Evolutionary conservation across 495 filamentous ascomycete genomes (phyloP).

Genomic region (Staphylotrichum tortipilum): DNA sequence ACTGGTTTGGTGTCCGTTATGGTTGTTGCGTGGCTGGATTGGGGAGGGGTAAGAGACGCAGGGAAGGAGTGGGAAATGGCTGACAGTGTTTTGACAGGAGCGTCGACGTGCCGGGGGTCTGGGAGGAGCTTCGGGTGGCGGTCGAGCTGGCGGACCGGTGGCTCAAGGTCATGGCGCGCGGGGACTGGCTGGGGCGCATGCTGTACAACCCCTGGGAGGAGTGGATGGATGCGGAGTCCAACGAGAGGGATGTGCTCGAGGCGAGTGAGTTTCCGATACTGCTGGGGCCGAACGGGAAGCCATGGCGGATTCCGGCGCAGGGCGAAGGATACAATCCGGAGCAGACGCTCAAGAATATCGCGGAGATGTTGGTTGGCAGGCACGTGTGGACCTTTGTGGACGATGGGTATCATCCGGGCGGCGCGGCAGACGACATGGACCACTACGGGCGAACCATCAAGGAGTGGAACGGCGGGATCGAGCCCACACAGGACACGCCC

Average conservation of each 20-base stretch:
- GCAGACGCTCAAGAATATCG: neutral
- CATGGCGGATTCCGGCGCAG: neutral
- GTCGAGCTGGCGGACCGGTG: constrained; percentile 3
- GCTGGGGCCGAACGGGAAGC: neutral
- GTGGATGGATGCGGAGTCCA: neutral
- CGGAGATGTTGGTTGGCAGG: neutral
- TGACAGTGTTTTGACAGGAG: too few relatives aligned
- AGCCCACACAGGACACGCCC: neutral
- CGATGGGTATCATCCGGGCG: neutral
- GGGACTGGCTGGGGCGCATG: too few relatives aligned
- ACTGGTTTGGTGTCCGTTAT: too few relatives aligned
- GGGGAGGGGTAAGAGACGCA: too few relatives aligned
- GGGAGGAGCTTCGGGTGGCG: neutral
- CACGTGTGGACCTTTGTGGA: constrained; percentile 2
- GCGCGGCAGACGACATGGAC: neutral
- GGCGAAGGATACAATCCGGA: neutral
- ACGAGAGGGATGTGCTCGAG: too few relatives aligned
- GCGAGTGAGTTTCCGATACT: neutral
- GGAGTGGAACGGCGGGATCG: neutral
- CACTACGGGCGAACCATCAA: neutral
- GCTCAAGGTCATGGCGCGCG: neutral
- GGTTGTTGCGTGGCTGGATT: too few relatives aligned
- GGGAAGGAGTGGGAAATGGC: too few relatives aligned
- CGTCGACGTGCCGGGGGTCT: neutral
- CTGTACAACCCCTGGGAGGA: neutral